Evolutionary conservation across 495 filamentous ascomycete genomes (phyloP), one percentile per base, ranked within the genome.

Genomic region (Talaromyces borbonicus): DNA sequence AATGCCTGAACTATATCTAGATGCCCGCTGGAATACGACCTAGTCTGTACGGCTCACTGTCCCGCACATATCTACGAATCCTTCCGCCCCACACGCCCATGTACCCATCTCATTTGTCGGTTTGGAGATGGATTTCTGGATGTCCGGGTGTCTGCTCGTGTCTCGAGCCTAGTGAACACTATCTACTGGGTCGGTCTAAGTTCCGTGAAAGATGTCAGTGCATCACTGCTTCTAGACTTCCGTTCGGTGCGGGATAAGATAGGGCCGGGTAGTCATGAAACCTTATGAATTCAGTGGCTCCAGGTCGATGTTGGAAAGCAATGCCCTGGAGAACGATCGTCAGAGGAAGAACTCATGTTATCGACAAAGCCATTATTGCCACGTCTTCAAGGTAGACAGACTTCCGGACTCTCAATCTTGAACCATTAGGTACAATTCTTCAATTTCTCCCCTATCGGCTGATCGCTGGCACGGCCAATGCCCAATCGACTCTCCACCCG

Each of bases 381-480:
- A n/a, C n/a, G n/a, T n/a, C n/a, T n/a, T n/a, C n/a, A n/a, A n/a
- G n/a, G n/a, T n/a, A n/a, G n/a, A n/a, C n/a, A n/a, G n/a, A n/a
- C n/a, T n/a, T n/a, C n/a, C n/a, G n/a, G n/a, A n/a, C n/a, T n/a
- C n/a, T n/a, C n/a, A n/a, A n/a, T 11, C 16, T 38, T 20, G 1
- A 38, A 20, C 22, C 16, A 38, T 38, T 38, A 38, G 19, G 35
- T n/a, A 38, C 35, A 5, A 20, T 20, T 29, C 5, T 6, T 6
- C 5, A 16, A 3, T 22, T 38, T 38, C 22, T 20, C 22, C 22
- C 35, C 35, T 38, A 38, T 41, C 38, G 38, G 22, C 38, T 41
- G 38, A 41, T 26, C 38, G 38, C 38, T 41, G 22, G 20, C 38
- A 41, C 11, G 18, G 37, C 38, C 38, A 41, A 41, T 41, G 38